Percentiles rank a stretch among this genome's conserved stretches.
phyloP scores from a whole-genome alignment of 2,329 filamentous ascomycete genomes.

The Fusarium luffae region DNA sequence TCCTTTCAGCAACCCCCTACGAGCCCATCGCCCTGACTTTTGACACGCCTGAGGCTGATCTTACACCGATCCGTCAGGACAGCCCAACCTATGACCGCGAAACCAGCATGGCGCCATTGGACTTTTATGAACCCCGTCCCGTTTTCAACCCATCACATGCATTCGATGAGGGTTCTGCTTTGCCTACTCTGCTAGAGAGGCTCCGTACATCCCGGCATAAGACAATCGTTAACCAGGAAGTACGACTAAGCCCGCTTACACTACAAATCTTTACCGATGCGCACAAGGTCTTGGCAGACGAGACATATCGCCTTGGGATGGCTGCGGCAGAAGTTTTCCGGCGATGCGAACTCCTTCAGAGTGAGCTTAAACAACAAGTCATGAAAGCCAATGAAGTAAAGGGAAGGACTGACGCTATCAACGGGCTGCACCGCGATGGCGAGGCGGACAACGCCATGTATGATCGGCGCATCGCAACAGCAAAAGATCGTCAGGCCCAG shows the following conservation, averaged over 20 bases:
- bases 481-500: slow-evolving; percentile 65
- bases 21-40: slow-evolving; percentile 70
- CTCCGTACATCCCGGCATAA: slow-evolving; percentile 70
- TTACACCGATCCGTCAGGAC: slow-evolving; percentile 56
- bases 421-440: slow-evolving; percentile 59
- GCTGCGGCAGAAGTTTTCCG: slow-evolving; percentile 80
- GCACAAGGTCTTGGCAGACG: slow-evolving; percentile 75
- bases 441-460: slow-evolving; percentile 67
- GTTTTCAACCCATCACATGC: slow-evolving; percentile 71
- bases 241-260: slow-evolving; percentile 76
- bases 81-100: slow-evolving; percentile 57
- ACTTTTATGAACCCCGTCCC: slow-evolving; percentile 72
- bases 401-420: slow-evolving; percentile 72
- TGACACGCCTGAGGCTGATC: slow-evolving; percentile 66
- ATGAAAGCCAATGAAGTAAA: slow-evolving; percentile 73
- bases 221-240: slow-evolving; percentile 71
- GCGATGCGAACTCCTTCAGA: slow-evolving; percentile 73
- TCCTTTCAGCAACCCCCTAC: slow-evolving; percentile 68
- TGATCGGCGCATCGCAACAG: slow-evolving; percentile 66
- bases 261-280: slow-evolving; percentile 77
- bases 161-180: slow-evolving; percentile 66
- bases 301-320: slow-evolving; percentile 74
- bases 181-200: slow-evolving; percentile 67
- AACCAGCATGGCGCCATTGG: slow-evolving; percentile 57
- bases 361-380: slow-evolving; percentile 75